Conservation (phyloP, 192 early-diverging fungal genomes). For the Spizellomyces punctatus region DNA sequence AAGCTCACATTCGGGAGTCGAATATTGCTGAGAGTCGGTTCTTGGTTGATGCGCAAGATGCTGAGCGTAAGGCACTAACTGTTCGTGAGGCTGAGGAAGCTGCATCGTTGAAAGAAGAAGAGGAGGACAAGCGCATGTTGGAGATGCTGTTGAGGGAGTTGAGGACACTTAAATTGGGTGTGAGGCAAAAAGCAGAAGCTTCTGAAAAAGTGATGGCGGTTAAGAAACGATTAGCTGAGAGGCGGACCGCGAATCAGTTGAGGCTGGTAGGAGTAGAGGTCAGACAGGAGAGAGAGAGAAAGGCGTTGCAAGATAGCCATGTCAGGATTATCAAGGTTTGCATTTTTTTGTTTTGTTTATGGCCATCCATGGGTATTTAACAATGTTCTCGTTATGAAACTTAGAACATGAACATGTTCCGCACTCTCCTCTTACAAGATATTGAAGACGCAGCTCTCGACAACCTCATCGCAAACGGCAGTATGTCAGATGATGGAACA, state of each 20-base stretch:
- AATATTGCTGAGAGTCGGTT: slow-evolving; percentile 31
- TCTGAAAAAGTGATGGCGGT: slow-evolving; percentile 23
- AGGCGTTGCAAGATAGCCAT: slow-evolving; percentile 32
- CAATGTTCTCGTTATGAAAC: background rate
- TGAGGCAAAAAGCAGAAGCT: slow-evolving; percentile 12
- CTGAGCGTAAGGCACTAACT: slow-evolving; percentile 18
- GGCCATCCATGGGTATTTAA: background rate
- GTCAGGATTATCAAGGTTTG: slow-evolving; percentile 31
- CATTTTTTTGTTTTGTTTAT: background rate
- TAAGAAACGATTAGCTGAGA: slow-evolving; percentile 30
- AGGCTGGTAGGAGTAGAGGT: slow-evolving; percentile 24
- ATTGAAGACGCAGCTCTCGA: slow-evolving; percentile 15
- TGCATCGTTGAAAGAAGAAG: slow-evolving; percentile 31
- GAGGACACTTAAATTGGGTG: slow-evolving; percentile 28
- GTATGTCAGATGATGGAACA: no score
- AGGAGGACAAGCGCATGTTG: slow-evolving; percentile 32
- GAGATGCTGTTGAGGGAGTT: slow-evolving; percentile 31
- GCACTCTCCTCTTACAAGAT: slow-evolving; percentile 26
- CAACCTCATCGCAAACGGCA: background rate
- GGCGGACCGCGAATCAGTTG: slow-evolving; percentile 13
- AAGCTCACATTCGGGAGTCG: slow-evolving; percentile 35
- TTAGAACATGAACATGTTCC: slow-evolving; percentile 36
- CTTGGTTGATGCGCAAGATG: slow-evolving; percentile 25
- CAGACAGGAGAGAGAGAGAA: slow-evolving; percentile 35
- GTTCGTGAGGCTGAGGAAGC: slow-evolving; percentile 26